Evolutionary conservation across 306 rosid genomes (phyloP).

Genomic region (Adenanthera pavonina): DNA sequence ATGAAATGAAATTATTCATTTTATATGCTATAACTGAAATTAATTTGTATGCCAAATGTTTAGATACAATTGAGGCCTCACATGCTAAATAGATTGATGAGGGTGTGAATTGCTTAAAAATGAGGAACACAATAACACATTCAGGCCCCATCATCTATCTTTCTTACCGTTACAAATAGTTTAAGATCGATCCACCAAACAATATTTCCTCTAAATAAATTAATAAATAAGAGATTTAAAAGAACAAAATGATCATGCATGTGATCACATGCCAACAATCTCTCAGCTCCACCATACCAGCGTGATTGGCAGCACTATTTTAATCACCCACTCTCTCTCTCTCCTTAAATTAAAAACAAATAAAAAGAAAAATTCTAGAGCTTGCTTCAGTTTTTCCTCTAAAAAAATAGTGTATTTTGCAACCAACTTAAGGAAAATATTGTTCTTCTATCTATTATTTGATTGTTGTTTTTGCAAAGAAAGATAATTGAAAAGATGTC

Average conservation of each 20-base stretch:
- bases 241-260: constrained; percentile 61
- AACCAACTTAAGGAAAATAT: no score
- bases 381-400: no score
- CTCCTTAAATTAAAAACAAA: no score
- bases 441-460: no score
- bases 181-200: background rate
- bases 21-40: background rate
- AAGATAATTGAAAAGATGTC: no score
- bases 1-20: background rate
- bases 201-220: background rate
- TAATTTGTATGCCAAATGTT: background rate
- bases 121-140: constrained; percentile 34
- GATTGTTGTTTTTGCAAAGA: no score
- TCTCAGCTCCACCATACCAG: constrained; percentile 67
- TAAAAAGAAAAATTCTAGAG: no score
- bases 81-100: constrained; percentile 34
- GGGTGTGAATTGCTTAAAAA: background rate
- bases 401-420: no score
- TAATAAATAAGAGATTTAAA: constrained; percentile 31
- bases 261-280: constrained; percentile 79
- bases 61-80: constrained; percentile 18
- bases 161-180: constrained; percentile 27
- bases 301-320: constrained; percentile 43
- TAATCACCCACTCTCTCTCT: constrained; percentile 17
- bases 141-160: constrained; percentile 15